Percentiles rank a stretch among this genome's conserved stretches.
phyloP scores from a whole-genome alignment of 23 red algal species.

The Gracilaria caudata region DNA sequence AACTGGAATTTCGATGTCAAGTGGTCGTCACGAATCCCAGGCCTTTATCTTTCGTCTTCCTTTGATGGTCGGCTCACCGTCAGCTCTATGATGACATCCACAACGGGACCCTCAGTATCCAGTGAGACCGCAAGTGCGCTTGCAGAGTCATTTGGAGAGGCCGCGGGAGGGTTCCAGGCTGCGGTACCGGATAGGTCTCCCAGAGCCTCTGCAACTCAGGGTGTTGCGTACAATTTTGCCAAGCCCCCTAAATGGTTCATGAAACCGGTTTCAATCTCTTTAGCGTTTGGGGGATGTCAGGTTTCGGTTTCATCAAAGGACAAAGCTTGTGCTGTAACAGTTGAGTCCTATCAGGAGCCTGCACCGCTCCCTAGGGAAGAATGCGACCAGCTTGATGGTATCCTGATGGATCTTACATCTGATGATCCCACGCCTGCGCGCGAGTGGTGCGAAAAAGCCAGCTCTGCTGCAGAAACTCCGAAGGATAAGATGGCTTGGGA shows the following conservation, averaged over 20 bases:
- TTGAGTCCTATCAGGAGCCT: constrained; percentile 41
- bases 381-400: constrained; percentile 34
- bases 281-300: constrained; percentile 72
- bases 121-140: constrained; percentile 64
- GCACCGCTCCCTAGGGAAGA: constrained; percentile 9
- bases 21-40: constrained; percentile 78
- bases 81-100: constrained; percentile 68
- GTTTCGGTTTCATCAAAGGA: constrained; percentile 34
- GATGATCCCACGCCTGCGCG: constrained; percentile 53
- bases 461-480: constrained; percentile 22
- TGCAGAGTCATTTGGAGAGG: constrained; percentile 72
- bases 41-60: constrained; percentile 65
- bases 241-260: constrained; percentile 76
- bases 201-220: constrained; percentile 32
- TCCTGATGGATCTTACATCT: constrained; percentile 50
- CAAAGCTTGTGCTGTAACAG: not conserved
- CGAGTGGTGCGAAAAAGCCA: constrained; percentile 56
- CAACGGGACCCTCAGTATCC: constrained; percentile 66
- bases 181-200: constrained; percentile 49
- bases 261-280: constrained; percentile 48
- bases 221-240: constrained; percentile 36
- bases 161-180: constrained; percentile 62
- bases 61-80: constrained; percentile 73
- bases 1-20: constrained; percentile 90
- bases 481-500: constrained; percentile 69